Conservation (phyloP, 257 asterid genomes). For the Dorcoceras hygrometricum region DNA sequence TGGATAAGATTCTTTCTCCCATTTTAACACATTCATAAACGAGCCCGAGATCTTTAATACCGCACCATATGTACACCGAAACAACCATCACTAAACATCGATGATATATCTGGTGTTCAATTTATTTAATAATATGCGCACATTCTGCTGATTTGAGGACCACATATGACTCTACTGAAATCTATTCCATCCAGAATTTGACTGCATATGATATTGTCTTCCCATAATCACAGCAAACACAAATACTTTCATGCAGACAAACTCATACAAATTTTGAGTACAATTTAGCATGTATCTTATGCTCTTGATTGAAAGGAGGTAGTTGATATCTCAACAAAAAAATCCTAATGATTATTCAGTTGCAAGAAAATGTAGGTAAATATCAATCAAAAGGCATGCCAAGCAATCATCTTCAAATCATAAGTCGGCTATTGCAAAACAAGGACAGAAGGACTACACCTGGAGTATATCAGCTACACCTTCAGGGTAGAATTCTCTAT, state of each 20-base stretch:
- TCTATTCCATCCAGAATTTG: not conserved
- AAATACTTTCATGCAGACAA: constrained; percentile 8
- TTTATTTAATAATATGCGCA: not conserved
- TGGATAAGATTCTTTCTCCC: no score
- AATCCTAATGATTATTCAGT: not conserved
- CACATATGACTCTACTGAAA: constrained; percentile 1
- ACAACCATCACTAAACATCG: not conserved
- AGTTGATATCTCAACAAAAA: not conserved
- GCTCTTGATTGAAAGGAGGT: not conserved
- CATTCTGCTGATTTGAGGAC: not conserved
- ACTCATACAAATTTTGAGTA: not conserved
- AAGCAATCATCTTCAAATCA: constrained; percentile 4
- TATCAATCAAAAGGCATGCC: constrained; percentile 20
- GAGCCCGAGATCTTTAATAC: not conserved
- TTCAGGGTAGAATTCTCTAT: constrained; percentile 98
- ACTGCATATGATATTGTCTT: not conserved
- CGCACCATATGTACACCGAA: not conserved
- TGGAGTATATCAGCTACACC: constrained; percentile 89
- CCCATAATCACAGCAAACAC: not conserved
- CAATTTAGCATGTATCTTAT: not conserved
- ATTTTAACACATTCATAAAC: not conserved
- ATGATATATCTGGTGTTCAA: not conserved
- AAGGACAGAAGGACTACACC: constrained; percentile 49
- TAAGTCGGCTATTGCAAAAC: constrained; percentile 12
- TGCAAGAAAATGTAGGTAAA: not conserved